Evolutionary conservation across 2,329 filamentous ascomycete species (phyloP).

Genomic region (Pseudocercospora macadamiae): DNA sequence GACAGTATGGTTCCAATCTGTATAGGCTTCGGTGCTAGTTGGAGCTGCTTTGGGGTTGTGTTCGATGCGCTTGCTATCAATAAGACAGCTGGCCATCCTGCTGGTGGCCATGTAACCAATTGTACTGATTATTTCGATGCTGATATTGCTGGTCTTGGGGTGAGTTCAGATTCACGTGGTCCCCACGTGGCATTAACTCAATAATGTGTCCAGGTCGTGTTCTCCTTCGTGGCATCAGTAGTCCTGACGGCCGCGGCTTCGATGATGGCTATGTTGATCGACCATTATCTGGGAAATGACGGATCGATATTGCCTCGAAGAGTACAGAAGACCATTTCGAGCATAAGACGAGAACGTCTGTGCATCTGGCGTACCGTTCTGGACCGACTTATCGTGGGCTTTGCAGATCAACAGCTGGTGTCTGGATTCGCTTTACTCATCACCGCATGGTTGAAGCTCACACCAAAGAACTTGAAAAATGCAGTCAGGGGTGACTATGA

Average conservation of each 20-base stretch:
- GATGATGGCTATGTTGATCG: not conserved
- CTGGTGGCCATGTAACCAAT: too few relatives aligned
- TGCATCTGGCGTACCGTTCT: constrained; percentile 12
- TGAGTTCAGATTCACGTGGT: too few relatives aligned
- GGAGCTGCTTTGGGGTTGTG: not conserved
- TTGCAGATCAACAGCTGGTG: constrained; percentile 16
- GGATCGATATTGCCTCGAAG: not conserved
- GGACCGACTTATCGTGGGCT: not conserved
- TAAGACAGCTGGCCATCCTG: not conserved
- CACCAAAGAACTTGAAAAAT: not conserved
- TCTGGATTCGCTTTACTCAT: constrained; percentile 11
- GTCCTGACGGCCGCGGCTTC: not conserved
- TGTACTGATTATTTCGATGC: not conserved
- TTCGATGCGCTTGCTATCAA: not conserved
- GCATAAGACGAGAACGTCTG: not conserved
- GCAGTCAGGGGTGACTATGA: not conserved
- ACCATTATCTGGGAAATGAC: not conserved
- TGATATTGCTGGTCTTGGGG: not conserved
- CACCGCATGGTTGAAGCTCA: constrained; percentile 5
- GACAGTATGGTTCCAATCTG: too few relatives aligned
- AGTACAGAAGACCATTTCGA: not conserved
- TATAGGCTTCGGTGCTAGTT: too few relatives aligned
- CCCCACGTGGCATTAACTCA: too few relatives aligned
- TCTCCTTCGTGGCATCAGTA: constrained; percentile 6
- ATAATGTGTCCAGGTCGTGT: not conserved